Base-by-base conservation (phyloP, 306 rosid genomes). In the Crotalaria pallida region DNA sequence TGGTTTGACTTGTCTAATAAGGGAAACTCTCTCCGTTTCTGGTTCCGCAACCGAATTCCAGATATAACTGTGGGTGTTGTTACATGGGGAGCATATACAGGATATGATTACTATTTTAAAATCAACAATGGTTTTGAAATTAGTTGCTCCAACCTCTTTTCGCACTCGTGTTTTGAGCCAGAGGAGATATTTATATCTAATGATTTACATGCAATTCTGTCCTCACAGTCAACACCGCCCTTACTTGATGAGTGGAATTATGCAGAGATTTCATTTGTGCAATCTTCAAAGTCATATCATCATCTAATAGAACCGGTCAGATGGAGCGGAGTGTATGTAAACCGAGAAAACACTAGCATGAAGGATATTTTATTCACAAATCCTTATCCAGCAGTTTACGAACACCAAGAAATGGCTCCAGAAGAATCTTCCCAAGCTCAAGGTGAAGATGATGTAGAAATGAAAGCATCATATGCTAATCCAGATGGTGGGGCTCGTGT, bases 391-490 rank as follows among this genome's bases (percentile, higher is more conserved):
- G 29, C 51, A 23, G 2, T 23, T 3, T 0, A 3, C 23, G 62
- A 34, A 21, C 24, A 40, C 7, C 44, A 4, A 22, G 12, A 1
- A 16, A 16, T n/a, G 41, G 17, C 4, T 10, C 5, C 11, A 3
- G 24, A 10, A 65, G 24, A 64, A 44, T 44, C n/a, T 17, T 59
- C 15, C 0, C 26, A 26, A 65, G 16, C 55, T 27, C 8, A 15
- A 15, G 2, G 23, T 11, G 34, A 6, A n/a, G 76, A 61, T 21
- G 16, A 58, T 29, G 21, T 3, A 58, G 59, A 58, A 58, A 62
- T 18, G 73, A 49, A 67, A 67, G 73, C 21, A 50, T 67, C 51
- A 19, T 67, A 51, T 67, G 33, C 26, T 50, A 49, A 59, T 67
- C 72, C 50, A 2, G 48, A 31, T 49, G 47, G 13, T 31, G 33